Evolutionary conservation across 2,329 filamentous ascomycete species (phyloP), one percentile per base, ranked within the genome.

Genomic region (Aspergillus sp.): DNA sequence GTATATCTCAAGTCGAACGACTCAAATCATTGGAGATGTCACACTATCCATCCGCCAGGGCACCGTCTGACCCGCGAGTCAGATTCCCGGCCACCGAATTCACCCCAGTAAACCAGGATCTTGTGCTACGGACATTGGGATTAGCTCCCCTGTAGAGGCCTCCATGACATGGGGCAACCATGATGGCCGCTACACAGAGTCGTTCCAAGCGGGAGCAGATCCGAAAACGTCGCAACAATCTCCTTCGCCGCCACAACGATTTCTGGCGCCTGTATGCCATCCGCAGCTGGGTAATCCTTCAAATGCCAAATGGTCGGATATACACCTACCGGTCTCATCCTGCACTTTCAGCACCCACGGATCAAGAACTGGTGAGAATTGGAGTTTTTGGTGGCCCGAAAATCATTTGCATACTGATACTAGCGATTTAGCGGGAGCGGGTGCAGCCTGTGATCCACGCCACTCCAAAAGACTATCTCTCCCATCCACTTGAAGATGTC

Each of bases 251-350:
- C 37, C 29, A 46, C 26, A 51, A 51, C 45, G 39, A 51, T 39
- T 51, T 49, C 39, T 48, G 41, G 46, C 41, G 40, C 9, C 27
- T 51, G 19, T 51, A 51, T 33, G 27, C 37, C 5, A 51, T 48
- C 29, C 28, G 36, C 30, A 51, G 48, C 27, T 48, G 39, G 46
- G 11, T 37, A 3, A 33, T 32, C 7, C n/a, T 51, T 30, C 39
- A 51, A 37, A 51, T 49, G 44, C 49, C 42, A 7, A 51, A 51
- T 29, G 19, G 38, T 27, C 43, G 34, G 13, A 39, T 49, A 36
- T 49, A 49, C 33, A 48, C 32, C 13, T 48, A 48, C 31, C 27
- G 8, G 34, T 48, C 42, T n/a, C 36, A 48, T 45, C 39, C 42
- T 37, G 32, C 39, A 2, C 27, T 45, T 3, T 39, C 39, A 34